These are phyloP conservation scores for Balansia obtecta DNA, from an alignment of 2,329 filamentous ascomycete genomes.

Conservation along the genomic window DNA sequence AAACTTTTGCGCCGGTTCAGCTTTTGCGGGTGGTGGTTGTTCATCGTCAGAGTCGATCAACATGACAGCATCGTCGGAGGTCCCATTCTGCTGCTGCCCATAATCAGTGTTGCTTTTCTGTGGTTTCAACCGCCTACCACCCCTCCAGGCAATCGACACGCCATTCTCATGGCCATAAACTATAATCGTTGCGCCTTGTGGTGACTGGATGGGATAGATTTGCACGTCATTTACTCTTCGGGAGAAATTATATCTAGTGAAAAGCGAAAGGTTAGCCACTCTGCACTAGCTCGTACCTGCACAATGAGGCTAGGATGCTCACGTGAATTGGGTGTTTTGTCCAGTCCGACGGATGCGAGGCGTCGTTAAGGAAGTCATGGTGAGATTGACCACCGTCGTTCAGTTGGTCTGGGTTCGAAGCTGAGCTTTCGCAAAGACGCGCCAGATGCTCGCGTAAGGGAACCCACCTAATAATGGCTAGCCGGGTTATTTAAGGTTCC, in stretches of 20 bases:
- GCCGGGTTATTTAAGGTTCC: too few species aligned
- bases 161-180: conserved; percentile 54
- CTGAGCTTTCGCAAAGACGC: neutral
- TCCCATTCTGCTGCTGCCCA: conserved; percentile 39
- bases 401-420: neutral
- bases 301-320: conserved; percentile 10
- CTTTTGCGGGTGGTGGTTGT: conserved; percentile 24
- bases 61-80: conserved; percentile 42
- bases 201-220: conserved; percentile 47
- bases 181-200: conserved; percentile 50
- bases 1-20: conserved; percentile 19
- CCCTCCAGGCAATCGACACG: conserved; percentile 48
- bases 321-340: conserved; percentile 38
- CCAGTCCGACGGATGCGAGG: conserved; percentile 34
- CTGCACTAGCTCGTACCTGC: too few species aligned
- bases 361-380: conserved; percentile 20
- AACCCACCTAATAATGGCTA: too few species aligned
- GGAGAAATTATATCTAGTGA: conserved; percentile 46
- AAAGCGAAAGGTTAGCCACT: neutral
- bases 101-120: conserved; percentile 19
- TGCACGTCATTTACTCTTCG: conserved; percentile 47
- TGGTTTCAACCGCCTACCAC: conserved; percentile 45
- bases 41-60: conserved; percentile 53
- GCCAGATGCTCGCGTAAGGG: neutral
- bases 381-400: neutral